Conservation (phyloP, 2,329 filamentous ascomycete species). For the Zymoseptoria brevis region DNA sequence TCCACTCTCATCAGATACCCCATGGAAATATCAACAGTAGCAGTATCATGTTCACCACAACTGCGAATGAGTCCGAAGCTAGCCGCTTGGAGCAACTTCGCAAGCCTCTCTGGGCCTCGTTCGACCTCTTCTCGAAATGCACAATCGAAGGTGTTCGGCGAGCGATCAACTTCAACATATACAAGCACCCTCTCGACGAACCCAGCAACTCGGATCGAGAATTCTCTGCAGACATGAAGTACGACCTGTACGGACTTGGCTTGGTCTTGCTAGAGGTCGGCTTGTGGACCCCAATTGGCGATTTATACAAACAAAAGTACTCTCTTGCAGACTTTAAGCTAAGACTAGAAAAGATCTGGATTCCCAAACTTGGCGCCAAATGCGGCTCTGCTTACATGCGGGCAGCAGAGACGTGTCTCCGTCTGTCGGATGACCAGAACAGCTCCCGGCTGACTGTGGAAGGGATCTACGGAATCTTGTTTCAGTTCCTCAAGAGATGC, state of each 20-base stretch:
- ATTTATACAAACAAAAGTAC: constrained; percentile 52
- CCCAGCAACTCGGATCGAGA: constrained; percentile 31
- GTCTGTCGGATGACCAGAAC: constrained; percentile 50
- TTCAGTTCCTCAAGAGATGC: constrained; percentile 29
- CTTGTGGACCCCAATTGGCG: constrained; percentile 61
- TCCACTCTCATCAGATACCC: constrained; percentile 60
- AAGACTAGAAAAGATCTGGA: constrained; percentile 55
- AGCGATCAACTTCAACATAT: constrained; percentile 47
- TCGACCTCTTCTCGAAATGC: constrained; percentile 61
- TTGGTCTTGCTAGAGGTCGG: constrained; percentile 68
- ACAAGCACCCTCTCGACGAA: constrained; percentile 55
- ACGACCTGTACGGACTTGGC: constrained; percentile 65
- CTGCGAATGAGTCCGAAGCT: constrained; percentile 40
- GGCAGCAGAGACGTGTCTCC: constrained; percentile 64
- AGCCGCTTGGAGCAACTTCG: constrained; percentile 47
- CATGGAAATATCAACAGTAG: constrained; percentile 63
- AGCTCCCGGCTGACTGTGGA: constrained; percentile 20
- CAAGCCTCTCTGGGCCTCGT: constrained; percentile 62
- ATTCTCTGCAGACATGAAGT: constrained; percentile 42
- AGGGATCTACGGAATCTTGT: constrained; percentile 24
- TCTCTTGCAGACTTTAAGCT: constrained; percentile 54
- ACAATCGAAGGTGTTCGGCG: constrained; percentile 40
- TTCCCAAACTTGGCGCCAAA: constrained; percentile 56
- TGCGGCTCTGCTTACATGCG: constrained; percentile 70
- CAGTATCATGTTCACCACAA: constrained; percentile 59